Conservation (phyloP, 805 yeast species). For the Yarrowia sp. region DNA sequence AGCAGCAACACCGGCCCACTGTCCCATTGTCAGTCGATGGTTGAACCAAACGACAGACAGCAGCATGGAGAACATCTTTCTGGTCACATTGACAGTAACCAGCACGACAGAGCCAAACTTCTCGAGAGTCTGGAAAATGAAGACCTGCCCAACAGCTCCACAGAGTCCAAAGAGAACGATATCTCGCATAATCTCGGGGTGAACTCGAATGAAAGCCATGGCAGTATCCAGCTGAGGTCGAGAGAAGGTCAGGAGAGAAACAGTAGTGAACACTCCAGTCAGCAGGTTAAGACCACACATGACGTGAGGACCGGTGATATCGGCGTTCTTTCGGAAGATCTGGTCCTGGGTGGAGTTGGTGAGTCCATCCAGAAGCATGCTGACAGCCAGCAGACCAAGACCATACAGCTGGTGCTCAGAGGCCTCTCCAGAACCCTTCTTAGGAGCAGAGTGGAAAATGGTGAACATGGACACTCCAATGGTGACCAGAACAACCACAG, state of each 20-base stretch:
- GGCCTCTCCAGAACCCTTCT: conserved; percentile 29
- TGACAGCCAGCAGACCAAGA: conserved; percentile 52
- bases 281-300: conserved; percentile 68
- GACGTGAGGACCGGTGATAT: conserved; percentile 79
- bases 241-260: conserved; percentile 51
- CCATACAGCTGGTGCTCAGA: conserved; percentile 49
- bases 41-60: conserved; percentile 83
- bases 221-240: conserved; percentile 51
- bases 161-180: conserved; percentile 65
- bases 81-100: conserved; percentile 91
- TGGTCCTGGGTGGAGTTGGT: conserved; percentile 93
- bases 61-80: conserved; percentile 95
- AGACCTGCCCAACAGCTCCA: conserved; percentile 93
- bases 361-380: conserved; percentile 82
- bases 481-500: conserved; percentile 77
- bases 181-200: conserved; percentile 59
- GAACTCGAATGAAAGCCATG: conserved; percentile 46
- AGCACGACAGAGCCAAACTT: conserved; percentile 79
- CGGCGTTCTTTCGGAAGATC: conserved; percentile 48
- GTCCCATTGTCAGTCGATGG: conserved; percentile 60
- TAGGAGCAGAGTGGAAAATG: conserved; percentile 43
- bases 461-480: conserved; percentile 81
- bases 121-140: conserved; percentile 81
- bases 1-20: conserved; percentile 74
- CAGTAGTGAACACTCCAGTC: conserved; percentile 44